These are phyloP conservation scores for Exophiala sp. DNA, from an alignment of 2,329 filamentous ascomycete species.

Conservation along the genomic window DNA sequence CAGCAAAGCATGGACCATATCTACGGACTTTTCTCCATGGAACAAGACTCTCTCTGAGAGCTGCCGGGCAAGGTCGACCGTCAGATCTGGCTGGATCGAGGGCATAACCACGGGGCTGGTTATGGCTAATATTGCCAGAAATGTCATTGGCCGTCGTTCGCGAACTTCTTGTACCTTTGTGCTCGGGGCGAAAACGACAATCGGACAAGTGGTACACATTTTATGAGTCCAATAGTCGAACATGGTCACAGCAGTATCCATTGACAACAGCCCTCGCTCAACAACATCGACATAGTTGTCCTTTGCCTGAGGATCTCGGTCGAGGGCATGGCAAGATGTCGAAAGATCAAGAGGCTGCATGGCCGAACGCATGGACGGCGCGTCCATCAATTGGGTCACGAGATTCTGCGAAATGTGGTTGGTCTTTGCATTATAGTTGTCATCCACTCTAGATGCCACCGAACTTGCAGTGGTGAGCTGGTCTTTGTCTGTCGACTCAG, in stretches of 20 bases:
- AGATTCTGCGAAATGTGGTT: constrained; percentile 10
- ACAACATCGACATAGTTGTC: constrained; percentile 45
- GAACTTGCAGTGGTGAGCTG: constrained; percentile 10
- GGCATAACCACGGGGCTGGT: constrained; percentile 51
- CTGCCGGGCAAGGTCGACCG: constrained; percentile 66
- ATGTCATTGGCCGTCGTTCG: constrained; percentile 56
- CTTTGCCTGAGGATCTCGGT: constrained; percentile 1
- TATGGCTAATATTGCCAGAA: constrained; percentile 55
- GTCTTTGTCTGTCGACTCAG: constrained; percentile 16
- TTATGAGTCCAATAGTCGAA: constrained; percentile 54
- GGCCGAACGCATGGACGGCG: neutral
- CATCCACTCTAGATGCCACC: constrained; percentile 22
- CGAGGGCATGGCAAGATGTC: neutral
- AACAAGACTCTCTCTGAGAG: constrained; percentile 72
- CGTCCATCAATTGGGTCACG: constrained; percentile 2
- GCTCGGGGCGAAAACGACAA: constrained; percentile 54
- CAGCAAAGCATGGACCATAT: constrained; percentile 74
- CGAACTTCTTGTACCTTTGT: constrained; percentile 54
- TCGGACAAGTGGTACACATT: constrained; percentile 53
- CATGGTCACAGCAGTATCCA: constrained; percentile 50
- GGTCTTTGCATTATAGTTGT: constrained; percentile 14
- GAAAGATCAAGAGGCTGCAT: neutral
- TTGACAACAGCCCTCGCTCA: constrained; percentile 49
- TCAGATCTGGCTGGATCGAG: constrained; percentile 58
- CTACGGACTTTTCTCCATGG: constrained; percentile 75